Conservation (phyloP, 2,329 filamentous ascomycete genomes). For the Colletotrichum sp. region DNA sequence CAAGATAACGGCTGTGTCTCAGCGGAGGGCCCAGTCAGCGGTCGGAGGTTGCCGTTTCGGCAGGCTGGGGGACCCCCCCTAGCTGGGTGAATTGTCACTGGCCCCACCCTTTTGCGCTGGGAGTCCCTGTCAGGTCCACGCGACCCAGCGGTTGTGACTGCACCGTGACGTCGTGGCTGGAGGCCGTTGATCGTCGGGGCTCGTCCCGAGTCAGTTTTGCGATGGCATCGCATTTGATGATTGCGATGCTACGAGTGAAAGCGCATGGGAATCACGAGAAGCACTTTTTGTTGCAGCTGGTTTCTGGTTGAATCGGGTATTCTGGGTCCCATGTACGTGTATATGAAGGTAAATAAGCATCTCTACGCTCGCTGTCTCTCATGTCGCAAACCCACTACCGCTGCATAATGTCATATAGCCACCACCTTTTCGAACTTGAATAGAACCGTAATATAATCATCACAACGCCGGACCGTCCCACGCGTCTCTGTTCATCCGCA, state of each 20-base stretch:
- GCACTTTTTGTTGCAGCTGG: neutral
- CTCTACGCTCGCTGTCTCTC: neutral
- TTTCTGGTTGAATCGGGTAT: neutral
- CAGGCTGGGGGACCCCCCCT: neutral
- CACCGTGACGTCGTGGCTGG: constrained; percentile 10
- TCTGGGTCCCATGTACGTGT: neutral
- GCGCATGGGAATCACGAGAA: neutral
- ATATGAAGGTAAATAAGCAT: neutral
- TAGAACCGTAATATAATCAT: neutral
- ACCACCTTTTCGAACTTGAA: no score
- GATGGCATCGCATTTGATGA: neutral
- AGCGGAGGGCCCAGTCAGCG: neutral
- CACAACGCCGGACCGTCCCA: constrained; percentile 75
- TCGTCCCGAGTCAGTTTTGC: neutral
- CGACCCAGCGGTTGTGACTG: neutral
- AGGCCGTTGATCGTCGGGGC: neutral
- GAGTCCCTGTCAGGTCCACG: neutral
- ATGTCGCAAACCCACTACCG: neutral
- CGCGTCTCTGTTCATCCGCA: constrained; percentile 78
- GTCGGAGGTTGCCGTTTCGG: neutral
- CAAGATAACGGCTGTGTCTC: constrained; percentile 7
- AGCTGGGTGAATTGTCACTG: neutral
- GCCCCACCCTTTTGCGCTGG: neutral
- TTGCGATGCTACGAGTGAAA: neutral
- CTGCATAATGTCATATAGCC: neutral